Base-by-base conservation (phyloP, 176 grass and related monocot genomes). In the Typha latifolia region DNA sequence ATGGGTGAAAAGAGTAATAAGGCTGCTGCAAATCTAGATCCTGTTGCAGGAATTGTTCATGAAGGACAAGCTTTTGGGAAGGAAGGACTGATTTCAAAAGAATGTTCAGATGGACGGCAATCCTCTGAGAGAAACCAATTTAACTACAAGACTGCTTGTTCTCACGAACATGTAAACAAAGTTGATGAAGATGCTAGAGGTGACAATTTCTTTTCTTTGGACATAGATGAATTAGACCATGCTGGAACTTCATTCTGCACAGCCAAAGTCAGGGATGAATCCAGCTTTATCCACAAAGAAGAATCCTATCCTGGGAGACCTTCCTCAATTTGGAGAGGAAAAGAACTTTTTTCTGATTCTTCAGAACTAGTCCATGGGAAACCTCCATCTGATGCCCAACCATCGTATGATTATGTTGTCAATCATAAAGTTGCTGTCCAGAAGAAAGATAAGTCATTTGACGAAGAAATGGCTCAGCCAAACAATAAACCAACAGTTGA, bases 21-120 rank as follows among this genome's bases (percentile, higher is more conserved):
- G 24, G 15, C 80, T 63, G 51, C 51, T 49, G 73, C 78, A 50
- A 77, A 48, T 88, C 43, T 69, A 20, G 76, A 67, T 66, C 73
- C 68, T 65, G 50, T 14, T 74, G 4, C 71, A 32, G 62, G 62
- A 49, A 65, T 65, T 14, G 51, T 22, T 27, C 31, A 31, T 52
- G 48, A 74, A 32, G 62, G 12, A 26, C 62, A 14, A 12, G 62
- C 4, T 52, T 65, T 74, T 21, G 4, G 64, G 47, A 64, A 74
- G 72, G 62, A 37, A 51, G 62, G 64, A 51, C 21, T 62, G 49
- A 34, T 74, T 49, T 48, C 51, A 51, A 59, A 73, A 50, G 31
- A 16, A 19, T 63, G 47, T 27, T 4, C 15, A 12, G 2, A 12
- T 15, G 18, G 27, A 74, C 5, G 47, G 14, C 48, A 53, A 16